Evolutionary conservation across 1,284 basidiomycete species (phyloP).

Genomic region (Cystobasidium pallidum): DNA sequence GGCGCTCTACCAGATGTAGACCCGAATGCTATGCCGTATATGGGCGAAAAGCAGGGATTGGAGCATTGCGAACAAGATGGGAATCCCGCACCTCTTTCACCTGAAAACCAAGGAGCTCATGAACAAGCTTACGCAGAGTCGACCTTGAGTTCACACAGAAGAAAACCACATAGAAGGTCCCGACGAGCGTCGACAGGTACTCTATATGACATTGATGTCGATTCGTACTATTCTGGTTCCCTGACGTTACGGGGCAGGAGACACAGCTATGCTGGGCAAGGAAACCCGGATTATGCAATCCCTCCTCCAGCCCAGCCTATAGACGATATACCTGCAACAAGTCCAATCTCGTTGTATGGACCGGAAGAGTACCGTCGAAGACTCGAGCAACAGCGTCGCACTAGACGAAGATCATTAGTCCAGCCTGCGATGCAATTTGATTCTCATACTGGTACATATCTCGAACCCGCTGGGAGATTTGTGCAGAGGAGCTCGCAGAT

Average conservation of each 20-base stretch:
- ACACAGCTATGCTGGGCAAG: not conserved
- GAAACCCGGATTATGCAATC: not conserved
- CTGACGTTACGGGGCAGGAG: not conserved
- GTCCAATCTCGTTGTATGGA: slow-evolving; percentile 41
- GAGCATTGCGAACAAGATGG: not conserved
- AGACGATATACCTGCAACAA: not conserved
- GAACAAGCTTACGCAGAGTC: too few species aligned
- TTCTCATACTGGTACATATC: not conserved
- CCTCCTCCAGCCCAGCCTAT: not conserved
- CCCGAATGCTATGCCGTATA: not conserved
- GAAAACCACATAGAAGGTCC: not conserved
- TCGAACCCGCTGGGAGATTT: slow-evolving; percentile 15
- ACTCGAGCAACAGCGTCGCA: slow-evolving; percentile 23
- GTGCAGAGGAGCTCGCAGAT: not conserved
- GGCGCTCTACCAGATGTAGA: not conserved
- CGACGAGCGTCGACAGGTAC: slow-evolving; percentile 8
- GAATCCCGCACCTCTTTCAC: not conserved
- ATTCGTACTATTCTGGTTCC: slow-evolving; percentile 35
- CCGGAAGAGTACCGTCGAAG: slow-evolving; percentile 26
- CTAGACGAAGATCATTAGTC: slow-evolving; percentile 24
- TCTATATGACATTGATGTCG: slow-evolving; percentile 17
- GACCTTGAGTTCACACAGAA: too few species aligned
- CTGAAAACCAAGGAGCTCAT: not conserved
- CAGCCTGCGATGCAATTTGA: slow-evolving; percentile 14
- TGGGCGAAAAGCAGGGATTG: slow-evolving; percentile 3